Base-by-base conservation (phyloP, 2,329 filamentous ascomycete genomes). In the Akanthomyces dipterigenus region DNA sequence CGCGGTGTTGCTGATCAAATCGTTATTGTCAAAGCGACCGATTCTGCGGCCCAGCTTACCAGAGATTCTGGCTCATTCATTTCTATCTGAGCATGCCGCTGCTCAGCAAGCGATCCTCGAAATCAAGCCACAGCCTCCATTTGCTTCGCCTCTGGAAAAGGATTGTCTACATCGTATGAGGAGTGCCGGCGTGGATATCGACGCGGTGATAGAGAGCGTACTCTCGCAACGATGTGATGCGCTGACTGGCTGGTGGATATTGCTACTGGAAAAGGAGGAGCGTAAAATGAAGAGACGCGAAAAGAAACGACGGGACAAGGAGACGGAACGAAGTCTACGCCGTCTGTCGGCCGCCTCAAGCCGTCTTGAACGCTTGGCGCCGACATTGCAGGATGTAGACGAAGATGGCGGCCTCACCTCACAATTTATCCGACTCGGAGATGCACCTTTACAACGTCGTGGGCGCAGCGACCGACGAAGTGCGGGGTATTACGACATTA, bases 191-290 rank as follows among this genome's bases (percentile, higher is more conserved):
- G 92, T 98, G 26, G 90, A 98, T 69, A 95, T 96, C 62, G 95
- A 99, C 71, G 84, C 89, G 63, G 91, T 99, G 8, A 93, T 98
- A 65, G 93, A 98, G 71, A 96, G 95, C 68, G 95, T 99, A 3
- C 75, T 96, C 40, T 86, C 92, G 4, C 91, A 96, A 72, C 84
- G 91, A 65, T 98, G 95, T 70, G 93, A 99, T 74, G 84, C 88
- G 6, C 78, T 99, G 54, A 91, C 92, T 55, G 95, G 95, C 6
- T 99, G 95, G 95, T 99, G 95, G 95, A 90, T 91, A 3, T 76
- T 99, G 31, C 77, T 99, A 43, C 86, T 98, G 11, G 95, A 98
- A 70, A 99, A 98, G 72, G 95, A 99, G 71, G 86, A 92, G 71
- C 86, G 92, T 9, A 99, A 99, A 73, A 88, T 93, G 65, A 82